Evolutionary conservation across 2,329 filamentous ascomycete genomes (phyloP), one percentile per base, ranked within the genome.

Genomic region (Colletotrichum lini): DNA sequence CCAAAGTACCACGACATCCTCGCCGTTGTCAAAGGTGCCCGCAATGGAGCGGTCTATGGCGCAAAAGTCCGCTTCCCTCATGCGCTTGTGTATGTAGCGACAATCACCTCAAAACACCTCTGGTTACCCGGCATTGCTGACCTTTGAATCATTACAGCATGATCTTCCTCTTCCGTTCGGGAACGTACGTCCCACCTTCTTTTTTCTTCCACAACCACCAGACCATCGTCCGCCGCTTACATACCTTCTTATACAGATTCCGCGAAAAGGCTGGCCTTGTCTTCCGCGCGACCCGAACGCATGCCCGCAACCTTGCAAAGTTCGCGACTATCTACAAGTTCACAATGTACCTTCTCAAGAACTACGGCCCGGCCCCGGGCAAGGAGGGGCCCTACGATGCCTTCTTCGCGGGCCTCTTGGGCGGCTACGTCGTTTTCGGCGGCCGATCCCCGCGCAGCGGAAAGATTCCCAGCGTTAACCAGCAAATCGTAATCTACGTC

Each of bases 401-500:
- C 72, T 96, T 99, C 82, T 82, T 98, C 72, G 93, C 94, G 13
- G 96, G 96, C 9, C 85, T 98, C 9, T 80, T 97, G 57, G 96
- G 96, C 78, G 96, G 96, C 64, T 99, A 98, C 86, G 84, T 94
- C 73, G 94, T 98, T 73, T 99, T 99, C 80, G 96, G 96, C 59
- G 82, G 86, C 52, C 86, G 89, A 71, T 89, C 87, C 52, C 82
- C 80, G 77, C 92, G 93, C 72, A 85, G 83, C 47, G 92, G 92
- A 76, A 88, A 89, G 80, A 91, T 94, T 78, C 93, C 92, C 72
- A 93, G 90, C 74, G 92, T 98, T 73, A 97, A 92, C 83, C 94
- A 98, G 86, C 96, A 99, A 87, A 99, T 99, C 80, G 95, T 98
- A 81, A 94, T 98, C 77, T 99, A 99, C 85, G 93, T 99, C 73